Evolutionary conservation across 345 rosid species (phyloP), one percentile per base, ranked within the genome.

Genomic region (Eucalyptus curtisii): DNA sequence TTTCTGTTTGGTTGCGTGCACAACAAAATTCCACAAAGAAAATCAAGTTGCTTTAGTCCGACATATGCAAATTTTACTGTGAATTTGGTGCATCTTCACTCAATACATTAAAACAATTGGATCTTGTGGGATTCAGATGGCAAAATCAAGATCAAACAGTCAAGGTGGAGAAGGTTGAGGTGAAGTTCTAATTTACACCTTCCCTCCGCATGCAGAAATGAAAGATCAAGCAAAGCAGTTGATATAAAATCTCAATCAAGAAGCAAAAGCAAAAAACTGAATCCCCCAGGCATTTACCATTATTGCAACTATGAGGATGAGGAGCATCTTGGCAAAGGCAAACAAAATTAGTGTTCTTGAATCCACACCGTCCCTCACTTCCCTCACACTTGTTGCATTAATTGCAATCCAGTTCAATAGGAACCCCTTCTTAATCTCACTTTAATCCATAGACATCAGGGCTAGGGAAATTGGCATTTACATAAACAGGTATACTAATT

Each of bases 341-440:
- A 49, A 49, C 50, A 49, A 49, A 49, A 50, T 50, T 20, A 20
- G 25, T 53, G 11, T 53, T 53, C 30, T 16, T 89, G 94, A 96
- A 96, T 53, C 96, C 44, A 87, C 88, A 2, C 27, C 1, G 5
- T 53, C 25, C 2, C 59, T 53, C 59, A 53, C 59, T 53, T 53
- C 10, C 59, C 59, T 53, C 59, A 53, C 59, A 22, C 11, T 3
- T 53, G 59, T 5, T 55, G 30, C 61, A 24, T 22, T 89, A 24
- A 87, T 91, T 88, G 91, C 93, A 87, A 84, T 87, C 96, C 95
- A 95, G 10, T 90, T 93, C 95, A 97, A 87, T 81, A 90, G 61
- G 85, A 95, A 93, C 30, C 96, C 97, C 86, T 49, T 91, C 90
- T 89, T 92, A 88, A 96, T 89, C 31, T 92, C 92, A 47, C 20